Conservation (phyloP, 208 protist species). For the Herpetomonas tarakana region DNA sequence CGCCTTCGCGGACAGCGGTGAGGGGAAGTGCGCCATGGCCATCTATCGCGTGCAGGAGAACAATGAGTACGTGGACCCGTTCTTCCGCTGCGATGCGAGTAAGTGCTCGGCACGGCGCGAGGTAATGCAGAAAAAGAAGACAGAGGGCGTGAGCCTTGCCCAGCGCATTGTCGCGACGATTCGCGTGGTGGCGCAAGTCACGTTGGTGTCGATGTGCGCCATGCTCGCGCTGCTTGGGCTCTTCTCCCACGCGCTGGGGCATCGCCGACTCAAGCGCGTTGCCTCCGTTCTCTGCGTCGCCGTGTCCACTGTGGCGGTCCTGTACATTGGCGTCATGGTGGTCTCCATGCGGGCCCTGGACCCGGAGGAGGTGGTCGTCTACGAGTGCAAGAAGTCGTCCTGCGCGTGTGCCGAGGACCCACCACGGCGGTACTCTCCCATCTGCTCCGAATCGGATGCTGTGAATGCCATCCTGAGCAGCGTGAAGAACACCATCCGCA, state of each 20-base stretch:
- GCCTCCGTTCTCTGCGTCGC: conserved; percentile 31
- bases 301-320: too few relatives aligned
- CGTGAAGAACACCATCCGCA: conserved; percentile 56
- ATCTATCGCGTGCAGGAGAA: conserved; percentile 77
- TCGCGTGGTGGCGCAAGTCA: conserved; percentile 30
- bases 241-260: conserved; percentile 34
- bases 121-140: conserved; percentile 15
- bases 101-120: conserved; percentile 48
- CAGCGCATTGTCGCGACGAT: conserved; percentile 29
- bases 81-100: conserved; percentile 63
- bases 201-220: conserved; percentile 47
- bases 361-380: conserved; percentile 27
- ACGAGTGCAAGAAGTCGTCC: conserved; percentile 55
- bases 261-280: conserved; percentile 24
- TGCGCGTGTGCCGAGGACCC: conserved; percentile 74
- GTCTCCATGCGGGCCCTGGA: conserved; percentile 41
- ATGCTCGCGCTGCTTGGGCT: conserved; percentile 43
- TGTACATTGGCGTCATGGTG: conserved; percentile 67
- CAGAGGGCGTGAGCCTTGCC: not conserved
- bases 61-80: conserved; percentile 59
- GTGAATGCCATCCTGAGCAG: conserved; percentile 56
- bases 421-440: conserved; percentile 45
- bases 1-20: conserved; percentile 29
- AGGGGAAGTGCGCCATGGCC: conserved; percentile 47
- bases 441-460: conserved; percentile 51